A percentile compares a stretch with the other conserved stretches of the same genome.
phyloP scores from a whole-genome alignment of 208 protist species.

The Crithidia bombi region DNA sequence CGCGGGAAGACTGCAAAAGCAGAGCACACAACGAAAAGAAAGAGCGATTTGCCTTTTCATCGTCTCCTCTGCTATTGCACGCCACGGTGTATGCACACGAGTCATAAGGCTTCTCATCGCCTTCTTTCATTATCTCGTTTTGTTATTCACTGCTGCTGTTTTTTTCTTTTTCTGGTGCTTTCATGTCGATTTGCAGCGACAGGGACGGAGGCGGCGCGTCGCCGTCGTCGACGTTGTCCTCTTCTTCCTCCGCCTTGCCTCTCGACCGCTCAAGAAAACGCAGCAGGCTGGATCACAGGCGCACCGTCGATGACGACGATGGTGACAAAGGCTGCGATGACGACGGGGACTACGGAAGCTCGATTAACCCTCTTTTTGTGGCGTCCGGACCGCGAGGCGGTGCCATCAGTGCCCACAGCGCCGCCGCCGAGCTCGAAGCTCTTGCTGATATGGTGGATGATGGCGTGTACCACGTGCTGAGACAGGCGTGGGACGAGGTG shows the following conservation, averaged over 20 bases:
- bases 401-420: constrained; percentile 36
- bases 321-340: constrained; percentile 25
- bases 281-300: neutral
- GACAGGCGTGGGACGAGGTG: constrained; percentile 48
- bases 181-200: neutral
- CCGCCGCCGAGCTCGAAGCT: constrained; percentile 17
- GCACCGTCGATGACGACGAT: constrained; percentile 12
- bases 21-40: no score
- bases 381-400: constrained; percentile 62
- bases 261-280: neutral
- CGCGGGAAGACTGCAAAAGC: no score
- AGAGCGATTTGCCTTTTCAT: no score
- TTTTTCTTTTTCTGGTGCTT: constrained; percentile 1
- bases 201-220: neutral
- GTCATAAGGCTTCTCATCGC: no score
- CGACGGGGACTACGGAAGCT: constrained; percentile 16
- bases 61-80: neutral
- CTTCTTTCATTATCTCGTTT: constrained; percentile 3
- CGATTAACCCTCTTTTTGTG: constrained; percentile 74
- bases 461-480: constrained; percentile 33
- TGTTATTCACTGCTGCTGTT: constrained; percentile 1
- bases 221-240: neutral
- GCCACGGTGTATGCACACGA: no score
- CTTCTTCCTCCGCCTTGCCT: neutral
- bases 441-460: constrained; percentile 44